Conservation (phyloP, 768 basidiomycete species). For the Naganishia vaughanmartiniae region DNA sequence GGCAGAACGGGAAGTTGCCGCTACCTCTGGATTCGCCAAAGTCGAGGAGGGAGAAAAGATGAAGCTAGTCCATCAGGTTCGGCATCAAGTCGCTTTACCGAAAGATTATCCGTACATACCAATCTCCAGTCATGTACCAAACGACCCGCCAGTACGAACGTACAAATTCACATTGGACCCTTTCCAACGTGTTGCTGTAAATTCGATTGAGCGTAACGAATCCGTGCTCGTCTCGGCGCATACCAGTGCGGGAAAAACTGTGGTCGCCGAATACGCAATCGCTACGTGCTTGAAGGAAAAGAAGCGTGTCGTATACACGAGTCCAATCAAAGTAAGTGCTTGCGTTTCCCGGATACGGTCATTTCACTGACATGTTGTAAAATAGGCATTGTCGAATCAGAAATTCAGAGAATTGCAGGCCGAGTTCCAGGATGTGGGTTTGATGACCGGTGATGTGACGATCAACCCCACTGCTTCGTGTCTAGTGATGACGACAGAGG, state of each 20-base stretch:
- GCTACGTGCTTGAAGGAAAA: slow-evolving; percentile 90
- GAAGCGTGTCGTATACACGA: slow-evolving; percentile 96
- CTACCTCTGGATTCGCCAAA: slow-evolving; percentile 80
- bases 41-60: slow-evolving; percentile 46
- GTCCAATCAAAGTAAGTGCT: slow-evolving; percentile 75
- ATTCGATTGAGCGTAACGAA: slow-evolving; percentile 95
- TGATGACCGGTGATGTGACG: slow-evolving; percentile 99
- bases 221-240: slow-evolving; percentile 97
- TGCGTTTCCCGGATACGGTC: neutral
- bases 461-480: slow-evolving; percentile 97
- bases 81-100: slow-evolving; percentile 72
- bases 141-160: slow-evolving; percentile 80
- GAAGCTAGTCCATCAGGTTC: slow-evolving; percentile 52
- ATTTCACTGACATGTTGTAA: neutral
- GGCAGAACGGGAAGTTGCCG: slow-evolving; percentile 84
- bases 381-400: slow-evolving; percentile 92
- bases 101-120: slow-evolving; percentile 85
- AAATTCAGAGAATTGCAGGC: slow-evolving; percentile 98
- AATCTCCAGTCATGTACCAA: slow-evolving; percentile 85
- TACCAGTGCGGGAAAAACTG: slow-evolving; percentile 98
- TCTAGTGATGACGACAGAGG: slow-evolving; percentile 97
- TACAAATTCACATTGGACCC: slow-evolving; percentile 98
- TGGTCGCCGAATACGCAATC: slow-evolving; percentile 99
- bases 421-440: slow-evolving; percentile 94
- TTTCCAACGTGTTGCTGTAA: slow-evolving; percentile 90